Base-by-base conservation (phyloP, 441 rosid genomes). In the Eruca vesicaria region DNA sequence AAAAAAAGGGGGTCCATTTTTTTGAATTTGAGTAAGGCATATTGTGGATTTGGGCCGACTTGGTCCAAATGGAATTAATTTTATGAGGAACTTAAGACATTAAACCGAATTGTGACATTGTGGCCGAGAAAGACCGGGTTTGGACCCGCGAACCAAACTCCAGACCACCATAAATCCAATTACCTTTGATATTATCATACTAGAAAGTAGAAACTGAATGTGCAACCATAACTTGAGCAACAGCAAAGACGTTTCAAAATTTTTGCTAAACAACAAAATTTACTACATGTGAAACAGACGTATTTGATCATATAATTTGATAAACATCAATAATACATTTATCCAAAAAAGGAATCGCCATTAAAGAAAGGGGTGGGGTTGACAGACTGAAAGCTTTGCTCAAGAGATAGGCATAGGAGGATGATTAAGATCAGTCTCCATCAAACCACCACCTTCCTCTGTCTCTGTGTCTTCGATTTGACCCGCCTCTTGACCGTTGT, bases 401-500 rank as follows among this genome's bases (percentile, higher is more conserved):
- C 79, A 76, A 18, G 65, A 63, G 60, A 63, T 20, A 55, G 28
- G 50, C 75, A 63, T 16, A 8, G 66, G 53, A 69, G 67, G 75
- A 32, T 58, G 80, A 57, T 77, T 26, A 65, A 36, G 72, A 71
- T 77, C 80, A 36, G 73, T 23, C 4, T 79, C 82, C 71, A 69
- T 73, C 72, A 68, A 75, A 69, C 91, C 92, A 69, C 91, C 92
- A 55, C 73, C 89, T 74, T 91, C 96, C 12, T 96, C 98, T 2
- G 94, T 84, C 83, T 93, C 98, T 6, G 90, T 82, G 31, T 92
- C 93, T 66, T 92, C 97, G 23, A 85, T 63, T 64, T 86, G 96
- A n/a, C 94, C 97, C 1, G 90, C 84, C 71, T 95, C 98, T 74
- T 85, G 98, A 65, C 94, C 95, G 0, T 62, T 82, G 23, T 91